Conservation (phyloP, 1,139 yeast species). For the Nakaseomyces nivariensis region DNA sequence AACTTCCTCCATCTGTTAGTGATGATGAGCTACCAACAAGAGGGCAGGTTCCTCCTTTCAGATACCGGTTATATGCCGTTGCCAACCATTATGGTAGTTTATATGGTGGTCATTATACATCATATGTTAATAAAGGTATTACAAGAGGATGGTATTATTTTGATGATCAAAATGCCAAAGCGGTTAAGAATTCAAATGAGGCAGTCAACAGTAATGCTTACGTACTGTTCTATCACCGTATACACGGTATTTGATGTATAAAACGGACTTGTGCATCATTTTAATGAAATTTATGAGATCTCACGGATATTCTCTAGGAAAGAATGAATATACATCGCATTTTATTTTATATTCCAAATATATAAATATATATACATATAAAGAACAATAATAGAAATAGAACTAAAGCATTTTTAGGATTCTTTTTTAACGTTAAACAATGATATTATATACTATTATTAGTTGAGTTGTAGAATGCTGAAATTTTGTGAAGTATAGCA, state of each 20-base stretch:
- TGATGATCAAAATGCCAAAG: conserved; percentile 23
- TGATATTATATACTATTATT: too few species aligned
- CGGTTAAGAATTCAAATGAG: conserved; percentile 18
- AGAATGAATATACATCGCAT: too few species aligned
- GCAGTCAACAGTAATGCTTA: conserved; percentile 48
- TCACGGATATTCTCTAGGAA: too few species aligned
- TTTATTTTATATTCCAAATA: background rate
- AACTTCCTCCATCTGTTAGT: conserved; percentile 30
- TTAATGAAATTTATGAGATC: too few species aligned
- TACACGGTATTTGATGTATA: conserved; percentile 5
- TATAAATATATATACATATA: too few species aligned
- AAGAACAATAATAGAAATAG: too few species aligned
- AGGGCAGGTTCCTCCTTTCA: conserved; percentile 69
- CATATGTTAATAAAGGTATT: conserved; percentile 57
- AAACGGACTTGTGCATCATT: too few species aligned
- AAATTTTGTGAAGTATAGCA: too few species aligned
- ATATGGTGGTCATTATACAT: conserved; percentile 84
- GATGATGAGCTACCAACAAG: conserved; percentile 42
- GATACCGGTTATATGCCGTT: conserved; percentile 68
- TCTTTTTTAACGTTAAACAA: too few species aligned
- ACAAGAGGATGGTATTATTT: conserved; percentile 31
- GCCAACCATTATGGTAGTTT: conserved; percentile 75
- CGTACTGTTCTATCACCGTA: conserved; percentile 49
- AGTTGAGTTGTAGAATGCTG: too few species aligned
- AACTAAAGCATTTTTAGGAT: too few species aligned